Percentiles rank a stretch among this genome's conserved stretches.
phyloP scores from a whole-genome alignment of 805 yeast species.

The Teunomyces stri region DNA sequence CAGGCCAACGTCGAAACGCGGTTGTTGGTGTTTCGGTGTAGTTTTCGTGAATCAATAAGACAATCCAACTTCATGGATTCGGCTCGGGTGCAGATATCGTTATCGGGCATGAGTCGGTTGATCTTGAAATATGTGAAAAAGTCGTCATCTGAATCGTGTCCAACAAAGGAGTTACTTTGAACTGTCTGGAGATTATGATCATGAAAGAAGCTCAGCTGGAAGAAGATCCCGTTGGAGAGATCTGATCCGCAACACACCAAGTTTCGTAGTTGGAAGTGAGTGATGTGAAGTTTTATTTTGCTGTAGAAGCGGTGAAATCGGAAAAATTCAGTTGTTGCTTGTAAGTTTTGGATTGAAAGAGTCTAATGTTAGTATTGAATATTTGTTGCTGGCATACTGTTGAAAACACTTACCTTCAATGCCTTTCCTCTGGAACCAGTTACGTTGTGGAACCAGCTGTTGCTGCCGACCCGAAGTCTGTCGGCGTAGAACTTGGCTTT shows the following conservation, averaged over 20 bases:
- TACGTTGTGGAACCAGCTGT: conserved; percentile 38
- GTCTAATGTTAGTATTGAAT: conserved; percentile 4
- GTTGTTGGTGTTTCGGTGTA: conserved; percentile 29
- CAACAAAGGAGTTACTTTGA: conserved; percentile 14
- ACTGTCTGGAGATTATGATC: conserved; percentile 28
- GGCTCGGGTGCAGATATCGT: conserved; percentile 8
- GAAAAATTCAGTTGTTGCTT: conserved; percentile 33
- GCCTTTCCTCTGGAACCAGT: conserved; percentile 34
- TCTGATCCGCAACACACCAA: conserved; percentile 41
- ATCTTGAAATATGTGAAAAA: conserved; percentile 34
- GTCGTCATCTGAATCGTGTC: conserved; percentile 19
- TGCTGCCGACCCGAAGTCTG: conserved; percentile 31
- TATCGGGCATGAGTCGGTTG: conserved; percentile 33
- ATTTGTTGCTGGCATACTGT: background rate
- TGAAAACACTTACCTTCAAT: conserved; percentile 27
- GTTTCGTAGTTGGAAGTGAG: conserved; percentile 58
- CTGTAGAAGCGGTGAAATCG: conserved; percentile 39
- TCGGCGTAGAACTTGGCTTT: conserved; percentile 31
- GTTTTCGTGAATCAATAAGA: conserved; percentile 34
- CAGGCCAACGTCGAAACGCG: conserved; percentile 50
- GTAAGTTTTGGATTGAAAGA: conserved; percentile 1
- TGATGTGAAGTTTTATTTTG: conserved; percentile 46
- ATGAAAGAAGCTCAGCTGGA: conserved; percentile 35
- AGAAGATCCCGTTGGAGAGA: conserved; percentile 35
- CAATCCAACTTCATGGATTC: conserved; percentile 36